Conservation (phyloP, 257 asterid genomes). For the Echium plantagineum region DNA sequence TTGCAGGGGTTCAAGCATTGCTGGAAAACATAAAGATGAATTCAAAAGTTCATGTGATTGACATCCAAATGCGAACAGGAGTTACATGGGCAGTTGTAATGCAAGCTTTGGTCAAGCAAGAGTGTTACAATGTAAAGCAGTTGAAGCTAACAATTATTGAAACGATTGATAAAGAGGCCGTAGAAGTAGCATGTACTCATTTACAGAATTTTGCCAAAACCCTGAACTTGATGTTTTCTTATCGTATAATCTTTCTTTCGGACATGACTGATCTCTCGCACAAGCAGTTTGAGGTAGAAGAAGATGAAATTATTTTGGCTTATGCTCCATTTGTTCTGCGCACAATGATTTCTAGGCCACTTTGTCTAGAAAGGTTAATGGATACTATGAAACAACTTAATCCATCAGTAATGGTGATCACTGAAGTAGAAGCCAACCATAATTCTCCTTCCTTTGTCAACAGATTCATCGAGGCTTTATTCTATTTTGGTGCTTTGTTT, state of each 20-base stretch:
- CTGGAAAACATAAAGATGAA: conserved; percentile 15
- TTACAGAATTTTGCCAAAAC: conserved; percentile 16
- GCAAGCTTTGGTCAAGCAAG: conserved; percentile 24
- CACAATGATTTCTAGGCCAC: conserved; percentile 9
- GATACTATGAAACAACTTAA: conserved; percentile 9
- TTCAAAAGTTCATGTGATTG: conserved; percentile 23
- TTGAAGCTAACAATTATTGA: conserved; percentile 22
- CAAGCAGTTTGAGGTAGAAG: conserved; percentile 11
- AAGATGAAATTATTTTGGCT: conserved; percentile 15
- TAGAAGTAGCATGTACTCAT: conserved; percentile 12
- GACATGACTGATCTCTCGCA: conserved; percentile 15
- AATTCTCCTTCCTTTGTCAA: conserved; percentile 26
- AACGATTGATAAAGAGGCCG: conserved; percentile 5
- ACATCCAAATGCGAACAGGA: conserved; percentile 20
- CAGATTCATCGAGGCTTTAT: conserved; percentile 23
- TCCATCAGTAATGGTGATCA: conserved; percentile 20
- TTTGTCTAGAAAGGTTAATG: conserved; percentile 18
- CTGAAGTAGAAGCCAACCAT: conserved; percentile 23
- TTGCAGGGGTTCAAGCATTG: conserved; percentile 25
- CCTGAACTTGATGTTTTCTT: conserved; percentile 19
- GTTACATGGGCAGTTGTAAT: conserved; percentile 26
- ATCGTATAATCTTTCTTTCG: conserved; percentile 12
- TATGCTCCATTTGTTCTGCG: conserved; percentile 10
- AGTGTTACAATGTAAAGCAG: conserved; percentile 1
- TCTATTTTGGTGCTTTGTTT: conserved; percentile 20